phyloP scores from a whole-genome alignment of 2,329 filamentous ascomycete genomes.

The Neofusicoccum cordaticola region DNA sequence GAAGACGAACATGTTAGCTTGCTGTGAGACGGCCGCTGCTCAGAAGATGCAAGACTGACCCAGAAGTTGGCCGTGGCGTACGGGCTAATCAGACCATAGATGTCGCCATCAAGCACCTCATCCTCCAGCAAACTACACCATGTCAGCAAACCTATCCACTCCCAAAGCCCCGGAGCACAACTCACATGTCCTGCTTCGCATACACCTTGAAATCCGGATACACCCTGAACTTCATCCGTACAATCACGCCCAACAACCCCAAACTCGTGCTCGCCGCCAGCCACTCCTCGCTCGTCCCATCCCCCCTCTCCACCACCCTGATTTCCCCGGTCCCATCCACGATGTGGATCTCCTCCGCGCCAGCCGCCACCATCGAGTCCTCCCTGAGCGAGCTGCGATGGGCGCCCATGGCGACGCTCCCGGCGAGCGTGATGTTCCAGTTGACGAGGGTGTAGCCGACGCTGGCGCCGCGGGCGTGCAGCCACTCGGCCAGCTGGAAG shows the following conservation, averaged over 20 bases:
- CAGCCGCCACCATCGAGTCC: slow-evolving; percentile 51
- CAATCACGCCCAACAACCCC: slow-evolving; percentile 50
- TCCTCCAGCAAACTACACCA: slow-evolving; percentile 36
- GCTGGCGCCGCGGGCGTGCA: slow-evolving; percentile 47
- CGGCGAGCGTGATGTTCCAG: slow-evolving; percentile 54
- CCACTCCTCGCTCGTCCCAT: slow-evolving; percentile 49
- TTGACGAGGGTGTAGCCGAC: slow-evolving; percentile 54
- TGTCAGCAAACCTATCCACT: neutral
- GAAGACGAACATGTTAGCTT: neutral
- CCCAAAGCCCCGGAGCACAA: neutral
- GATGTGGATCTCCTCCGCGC: slow-evolving; percentile 50
- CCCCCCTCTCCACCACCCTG: slow-evolving; percentile 38
- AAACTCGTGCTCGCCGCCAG: slow-evolving; percentile 52
- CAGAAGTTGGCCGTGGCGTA: slow-evolving; percentile 54
- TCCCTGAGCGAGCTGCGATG: slow-evolving; percentile 50
- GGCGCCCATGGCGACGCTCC: slow-evolving; percentile 53
- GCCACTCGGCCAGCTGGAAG: slow-evolving; percentile 47
- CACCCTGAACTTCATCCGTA: slow-evolving; percentile 49
- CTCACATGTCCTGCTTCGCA: slow-evolving; percentile 50
- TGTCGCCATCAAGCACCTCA: slow-evolving; percentile 50
- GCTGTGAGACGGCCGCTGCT: neutral
- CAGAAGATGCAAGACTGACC: slow-evolving; percentile 20
- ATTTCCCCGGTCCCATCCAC: slow-evolving; percentile 49
- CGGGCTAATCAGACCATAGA: slow-evolving; percentile 50
- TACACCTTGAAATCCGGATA: slow-evolving; percentile 54